Evolutionary conservation across 495 filamentous ascomycete genomes (phyloP).

Genomic region (Lentithecium fluviatile): DNA sequence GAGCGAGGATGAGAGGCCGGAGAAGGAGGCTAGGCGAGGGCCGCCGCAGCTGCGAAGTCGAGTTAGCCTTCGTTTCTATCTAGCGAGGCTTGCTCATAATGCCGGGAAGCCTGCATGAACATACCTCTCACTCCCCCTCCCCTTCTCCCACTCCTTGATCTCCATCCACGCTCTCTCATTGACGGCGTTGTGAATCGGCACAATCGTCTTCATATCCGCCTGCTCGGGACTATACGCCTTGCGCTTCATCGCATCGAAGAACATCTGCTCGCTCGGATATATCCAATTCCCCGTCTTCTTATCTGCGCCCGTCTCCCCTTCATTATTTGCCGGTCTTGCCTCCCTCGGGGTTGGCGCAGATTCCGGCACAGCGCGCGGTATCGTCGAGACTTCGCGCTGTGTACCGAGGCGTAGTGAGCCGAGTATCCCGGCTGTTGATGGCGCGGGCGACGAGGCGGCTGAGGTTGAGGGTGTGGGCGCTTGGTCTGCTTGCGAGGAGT

Average conservation of each 20-base stretch:
- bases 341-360: conserved; percentile 5
- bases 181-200: conserved; percentile 97
- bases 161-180: conserved; percentile 49
- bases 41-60: conserved; percentile 63
- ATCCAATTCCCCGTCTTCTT: conserved; percentile 79
- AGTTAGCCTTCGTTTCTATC: too few species aligned
- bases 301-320: conserved; percentile 68
- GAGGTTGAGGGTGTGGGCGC: conserved; percentile 30
- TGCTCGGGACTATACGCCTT: conserved; percentile 63
- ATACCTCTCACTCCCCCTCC: conserved; percentile 56
- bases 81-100: too few species aligned
- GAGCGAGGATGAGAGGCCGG: conserved; percentile 59
- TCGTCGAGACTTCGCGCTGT: conserved; percentile 75
- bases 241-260: conserved; percentile 90
- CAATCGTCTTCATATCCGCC: conserved; percentile 79
- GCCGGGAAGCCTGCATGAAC: neutral
- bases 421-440: conserved; percentile 35
- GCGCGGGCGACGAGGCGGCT: conserved; percentile 4
- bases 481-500: conserved; percentile 37
- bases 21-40: conserved; percentile 79
- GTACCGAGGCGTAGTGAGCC: conserved; percentile 44
- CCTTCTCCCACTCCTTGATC: conserved; percentile 70
- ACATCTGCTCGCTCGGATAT: conserved; percentile 92
- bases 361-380: conserved; percentile 63
- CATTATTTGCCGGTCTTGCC: conserved; percentile 52